Evolutionary conservation across 495 filamentous ascomycete genomes (phyloP).

Genomic region (Penicillium ochrochloron): DNA sequence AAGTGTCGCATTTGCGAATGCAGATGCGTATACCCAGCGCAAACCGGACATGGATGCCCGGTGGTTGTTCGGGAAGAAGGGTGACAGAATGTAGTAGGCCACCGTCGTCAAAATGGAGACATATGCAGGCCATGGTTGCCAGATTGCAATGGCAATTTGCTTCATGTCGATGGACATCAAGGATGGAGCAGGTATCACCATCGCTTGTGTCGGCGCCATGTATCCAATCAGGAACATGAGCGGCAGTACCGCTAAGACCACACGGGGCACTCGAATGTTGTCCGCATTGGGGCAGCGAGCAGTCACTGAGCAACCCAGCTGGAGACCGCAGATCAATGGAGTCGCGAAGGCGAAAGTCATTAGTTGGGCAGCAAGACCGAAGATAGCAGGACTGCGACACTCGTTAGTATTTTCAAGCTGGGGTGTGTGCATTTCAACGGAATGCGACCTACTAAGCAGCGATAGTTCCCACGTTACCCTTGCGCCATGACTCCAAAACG

Average conservation of each 20-base stretch:
- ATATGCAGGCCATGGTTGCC: constrained; percentile 65
- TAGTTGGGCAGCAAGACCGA: constrained; percentile 59
- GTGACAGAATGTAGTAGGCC: constrained; percentile 38
- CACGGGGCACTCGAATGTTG: constrained; percentile 52
- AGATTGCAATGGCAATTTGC: constrained; percentile 60
- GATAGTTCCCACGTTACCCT: constrained; percentile 56
- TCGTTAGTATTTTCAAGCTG: constrained; percentile 6
- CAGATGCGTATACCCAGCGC: constrained; percentile 59
- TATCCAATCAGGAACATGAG: constrained; percentile 53
- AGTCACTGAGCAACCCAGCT: constrained; percentile 59
- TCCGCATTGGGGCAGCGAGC: constrained; percentile 48
- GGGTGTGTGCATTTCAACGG: neutral
- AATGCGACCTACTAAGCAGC: constrained; percentile 55
- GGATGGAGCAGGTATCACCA: constrained; percentile 56
- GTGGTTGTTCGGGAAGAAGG: constrained; percentile 39
- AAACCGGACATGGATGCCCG: constrained; percentile 48
- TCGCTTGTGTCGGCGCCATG: constrained; percentile 54
- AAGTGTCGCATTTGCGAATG: constrained; percentile 51
- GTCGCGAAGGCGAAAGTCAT: constrained; percentile 57
- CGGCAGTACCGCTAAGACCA: constrained; percentile 53
- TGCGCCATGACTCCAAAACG: constrained; percentile 58
- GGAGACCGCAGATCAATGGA: constrained; percentile 56
- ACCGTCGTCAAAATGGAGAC: constrained; percentile 40
- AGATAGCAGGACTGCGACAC: constrained; percentile 45
- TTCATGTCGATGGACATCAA: constrained; percentile 52